Evolutionary conservation across 495 filamentous ascomycete genomes (phyloP).

Genomic region (Symbiotaphrina buchneri): DNA sequence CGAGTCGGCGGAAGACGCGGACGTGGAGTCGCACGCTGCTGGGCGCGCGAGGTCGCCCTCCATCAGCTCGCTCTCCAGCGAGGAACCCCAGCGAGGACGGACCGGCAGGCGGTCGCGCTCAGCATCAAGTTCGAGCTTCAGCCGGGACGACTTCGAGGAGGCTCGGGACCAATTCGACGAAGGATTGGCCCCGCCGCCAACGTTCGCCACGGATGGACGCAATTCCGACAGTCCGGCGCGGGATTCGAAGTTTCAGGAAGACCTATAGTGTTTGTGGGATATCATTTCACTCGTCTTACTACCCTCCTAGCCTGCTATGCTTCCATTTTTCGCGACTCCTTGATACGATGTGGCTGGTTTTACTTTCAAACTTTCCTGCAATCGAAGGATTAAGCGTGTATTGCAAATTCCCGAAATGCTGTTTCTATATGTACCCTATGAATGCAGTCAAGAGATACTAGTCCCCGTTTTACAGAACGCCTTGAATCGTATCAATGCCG

Average conservation of each 20-base stretch:
- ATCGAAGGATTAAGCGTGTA: too few species aligned
- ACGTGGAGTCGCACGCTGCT: background rate
- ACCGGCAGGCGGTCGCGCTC: background rate
- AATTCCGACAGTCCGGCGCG: constrained; percentile 4
- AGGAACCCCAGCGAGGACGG: background rate
- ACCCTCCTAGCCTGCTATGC: too few species aligned
- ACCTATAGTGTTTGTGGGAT: constrained; percentile 2
- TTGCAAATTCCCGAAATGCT: too few species aligned
- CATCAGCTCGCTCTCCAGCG: background rate
- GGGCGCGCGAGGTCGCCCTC: background rate
- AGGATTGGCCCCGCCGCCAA: background rate
- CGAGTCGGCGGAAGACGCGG: background rate
- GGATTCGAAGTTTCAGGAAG: constrained; percentile 6
- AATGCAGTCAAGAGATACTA: too few species aligned
- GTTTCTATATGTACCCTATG: too few species aligned
- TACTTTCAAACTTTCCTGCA: too few species aligned
- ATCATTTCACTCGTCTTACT: too few species aligned
- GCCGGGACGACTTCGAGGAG: constrained; percentile 1
- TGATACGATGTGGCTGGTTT: too few species aligned
- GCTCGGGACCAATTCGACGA: constrained; percentile 1
- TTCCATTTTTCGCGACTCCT: too few species aligned
- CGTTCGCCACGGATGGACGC: constrained; percentile 1
- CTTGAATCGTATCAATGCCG: too few species aligned
- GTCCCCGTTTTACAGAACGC: too few species aligned
- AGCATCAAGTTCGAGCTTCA: background rate